Evolutionary conservation across 805 yeast species (phyloP), one percentile per base, ranked within the genome.

Genomic region (Candida maesae): DNA sequence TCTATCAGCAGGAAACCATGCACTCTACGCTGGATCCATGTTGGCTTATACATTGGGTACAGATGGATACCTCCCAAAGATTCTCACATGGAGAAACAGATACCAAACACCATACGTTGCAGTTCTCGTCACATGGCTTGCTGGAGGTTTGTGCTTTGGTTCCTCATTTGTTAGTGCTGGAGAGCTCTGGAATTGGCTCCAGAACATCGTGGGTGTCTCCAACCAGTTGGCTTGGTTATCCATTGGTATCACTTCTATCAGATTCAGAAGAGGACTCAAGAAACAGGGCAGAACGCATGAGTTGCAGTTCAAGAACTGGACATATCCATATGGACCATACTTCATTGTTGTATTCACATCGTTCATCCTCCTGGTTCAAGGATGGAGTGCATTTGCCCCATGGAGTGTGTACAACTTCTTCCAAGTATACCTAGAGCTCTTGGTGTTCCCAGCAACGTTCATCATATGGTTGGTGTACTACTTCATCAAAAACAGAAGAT

Each of bases 141-240:
- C 70, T 24, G 77, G 81, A 32, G 81, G 80, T 0, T 60, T 77
- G 34, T 76, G 81, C 54, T 79, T 79, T 51, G 84, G 78, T 2
- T 71, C 81, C 4, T 74, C 80, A 1, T 74, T 73, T 49, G 67
- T 73, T 41, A 75, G 76, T 17, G 71, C 77, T 1, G 79, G 78
- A 33, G 61, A 64, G n/a, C 59, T 74, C 29, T 74, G 79, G 78
- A 47, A 65, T 13, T 74, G 78, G 78, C 58, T 74, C 41, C 78
- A 72, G 59, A 62, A 69, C 41, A 65, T 73, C 39, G 78, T 73
- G 39, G 78, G 77, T 51, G 74, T 74, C 15, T 71, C 78, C 5
- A 74, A 74, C 53, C 74, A 71, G 54, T 53, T 74, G 33, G 68
- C 76, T 20, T 73, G 79, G 79, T 60, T 70, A 52, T 59, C 65